Percentiles rank a stretch among this genome's conserved stretches.
phyloP scores from a whole-genome alignment of 768 basidiomycete species.

The Lactarius deliciosus region DNA sequence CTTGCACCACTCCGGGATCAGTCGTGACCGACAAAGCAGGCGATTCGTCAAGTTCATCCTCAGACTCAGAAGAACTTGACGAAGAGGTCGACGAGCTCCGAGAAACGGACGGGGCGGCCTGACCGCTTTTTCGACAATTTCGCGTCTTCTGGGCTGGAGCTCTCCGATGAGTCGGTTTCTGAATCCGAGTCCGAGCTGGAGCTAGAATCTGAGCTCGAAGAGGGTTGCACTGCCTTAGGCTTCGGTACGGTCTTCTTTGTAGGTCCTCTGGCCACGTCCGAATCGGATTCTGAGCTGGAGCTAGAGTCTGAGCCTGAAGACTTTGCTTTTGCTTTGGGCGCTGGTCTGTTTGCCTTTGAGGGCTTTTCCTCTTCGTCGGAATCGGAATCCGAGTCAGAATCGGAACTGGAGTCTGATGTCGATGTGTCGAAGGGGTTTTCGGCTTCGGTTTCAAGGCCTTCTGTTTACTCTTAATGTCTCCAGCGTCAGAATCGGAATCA shows the following conservation, averaged over 20 bases:
- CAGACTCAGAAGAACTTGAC: slow-evolving; percentile 28
- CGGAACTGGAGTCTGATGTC: slow-evolving; percentile 31
- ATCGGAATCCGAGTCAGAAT: slow-evolving; percentile 15
- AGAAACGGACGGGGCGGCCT: slow-evolving; percentile 2
- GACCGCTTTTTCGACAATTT: slow-evolving; percentile 13
- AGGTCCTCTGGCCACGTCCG: not conserved
- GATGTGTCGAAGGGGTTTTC: slow-evolving; percentile 8
- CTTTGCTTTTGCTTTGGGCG: slow-evolving; percentile 4
- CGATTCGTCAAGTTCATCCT: slow-evolving; percentile 21
- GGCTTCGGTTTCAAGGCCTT: slow-evolving; percentile 1
- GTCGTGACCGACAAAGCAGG: not conserved
- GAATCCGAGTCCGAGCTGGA: slow-evolving; percentile 37
- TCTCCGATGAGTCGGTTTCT: slow-evolving; percentile 16
- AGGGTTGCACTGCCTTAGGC: slow-evolving; percentile 19
- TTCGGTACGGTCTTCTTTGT: slow-evolving; percentile 14
- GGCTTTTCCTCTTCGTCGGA: slow-evolving; percentile 26
- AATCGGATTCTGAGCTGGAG: slow-evolving; percentile 23
- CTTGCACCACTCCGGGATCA: slow-evolving; percentile 6
- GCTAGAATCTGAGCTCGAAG: slow-evolving; percentile 32
- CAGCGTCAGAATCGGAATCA: not conserved
- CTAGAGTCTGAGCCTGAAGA: slow-evolving; percentile 8
- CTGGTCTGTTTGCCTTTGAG: slow-evolving; percentile 21
- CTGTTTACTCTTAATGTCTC: slow-evolving; percentile 1
- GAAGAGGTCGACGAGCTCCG: slow-evolving; percentile 26
- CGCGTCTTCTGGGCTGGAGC: slow-evolving; percentile 16